Evolutionary conservation across 83 land plant species (phyloP).

Genomic region (Isoetes engelmannii): DNA sequence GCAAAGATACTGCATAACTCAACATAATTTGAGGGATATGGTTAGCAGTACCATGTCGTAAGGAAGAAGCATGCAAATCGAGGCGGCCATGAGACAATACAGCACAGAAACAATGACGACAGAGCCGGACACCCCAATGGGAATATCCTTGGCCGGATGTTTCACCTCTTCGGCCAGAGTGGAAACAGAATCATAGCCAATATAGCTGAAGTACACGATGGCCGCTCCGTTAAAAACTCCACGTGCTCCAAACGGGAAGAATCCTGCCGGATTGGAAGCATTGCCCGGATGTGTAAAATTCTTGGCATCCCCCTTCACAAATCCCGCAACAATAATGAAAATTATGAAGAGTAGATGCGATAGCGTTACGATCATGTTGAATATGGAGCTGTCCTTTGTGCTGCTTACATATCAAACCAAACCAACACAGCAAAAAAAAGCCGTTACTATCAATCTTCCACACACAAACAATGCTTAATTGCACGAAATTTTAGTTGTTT

Average conservation of each 20-base stretch:
- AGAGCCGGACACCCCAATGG: conserved; percentile 68
- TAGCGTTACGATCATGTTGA: conserved; percentile 76
- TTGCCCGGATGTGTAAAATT: conserved; percentile 50
- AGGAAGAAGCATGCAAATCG: conserved; percentile 52
- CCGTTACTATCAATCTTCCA: neutral
- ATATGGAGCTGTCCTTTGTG: conserved; percentile 68
- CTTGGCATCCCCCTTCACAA: conserved; percentile 56
- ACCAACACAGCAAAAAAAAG: conserved; percentile 3
- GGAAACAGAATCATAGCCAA: conserved; percentile 77
- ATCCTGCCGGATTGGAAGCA: conserved; percentile 42
- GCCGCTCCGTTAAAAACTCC: conserved; percentile 73
- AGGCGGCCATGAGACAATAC: conserved; percentile 65
- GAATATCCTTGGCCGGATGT: conserved; percentile 57
- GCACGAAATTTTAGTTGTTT: too few relatives aligned
- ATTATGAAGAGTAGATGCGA: conserved; percentile 62
- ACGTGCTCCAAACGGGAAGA: conserved; percentile 51
- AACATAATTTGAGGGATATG: too few relatives aligned
- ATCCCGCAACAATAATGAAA: conserved; percentile 69
- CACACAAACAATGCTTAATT: neutral
- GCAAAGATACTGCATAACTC: too few relatives aligned
- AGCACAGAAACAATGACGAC: conserved; percentile 52
- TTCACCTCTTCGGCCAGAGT: conserved; percentile 78
- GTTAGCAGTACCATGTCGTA: conserved; percentile 54
- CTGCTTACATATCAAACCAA: conserved; percentile 28
- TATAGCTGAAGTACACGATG: conserved; percentile 69